A percentile compares a stretch with the other conserved stretches of the same genome.
These are phyloP conservation scores for Fusarium sp. DNA, from an alignment of 2,329 filamentous ascomycete genomes.

Conservation along the genomic window DNA sequence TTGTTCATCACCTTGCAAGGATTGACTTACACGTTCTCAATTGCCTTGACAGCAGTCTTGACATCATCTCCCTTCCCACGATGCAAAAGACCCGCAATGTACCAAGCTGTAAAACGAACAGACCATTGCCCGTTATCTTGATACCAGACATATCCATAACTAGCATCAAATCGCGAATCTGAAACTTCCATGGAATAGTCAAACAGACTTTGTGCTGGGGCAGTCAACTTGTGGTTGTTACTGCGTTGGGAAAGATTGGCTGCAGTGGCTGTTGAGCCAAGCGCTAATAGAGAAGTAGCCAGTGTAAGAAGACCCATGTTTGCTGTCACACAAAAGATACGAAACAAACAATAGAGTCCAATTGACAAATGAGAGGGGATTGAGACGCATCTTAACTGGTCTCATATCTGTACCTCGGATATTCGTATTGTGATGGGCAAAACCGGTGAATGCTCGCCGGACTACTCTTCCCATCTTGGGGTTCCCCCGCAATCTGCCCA, in stretches of 20 bases:
- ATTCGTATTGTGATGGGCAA: slow-evolving; percentile 4
- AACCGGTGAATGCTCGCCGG: slow-evolving; percentile 20
- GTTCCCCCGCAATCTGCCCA: slow-evolving; percentile 10
- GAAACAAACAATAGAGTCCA: not conserved
- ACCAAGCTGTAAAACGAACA: slow-evolving; percentile 58
- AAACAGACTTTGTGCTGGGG: slow-evolving; percentile 4
- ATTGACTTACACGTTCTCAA: slow-evolving; percentile 17
- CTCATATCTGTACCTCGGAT: not conserved
- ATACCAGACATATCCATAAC: slow-evolving; percentile 58
- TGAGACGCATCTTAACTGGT: slow-evolving; percentile 10
- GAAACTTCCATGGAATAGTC: slow-evolving; percentile 54
- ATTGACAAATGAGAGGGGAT: not conserved
- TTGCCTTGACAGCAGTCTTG: slow-evolving; percentile 10
- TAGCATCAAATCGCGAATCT: slow-evolving; percentile 55
- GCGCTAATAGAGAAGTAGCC: slow-evolving; percentile 12
- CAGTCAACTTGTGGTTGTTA: slow-evolving; percentile 12
- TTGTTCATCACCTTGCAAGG: accelerated
- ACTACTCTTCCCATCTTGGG: slow-evolving; percentile 3
- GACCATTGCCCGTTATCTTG: slow-evolving; percentile 57
- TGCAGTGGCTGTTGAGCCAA: slow-evolving; percentile 6
- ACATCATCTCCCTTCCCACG: slow-evolving; percentile 6
- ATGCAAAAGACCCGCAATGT: slow-evolving; percentile 52
- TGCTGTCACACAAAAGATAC: not conserved
- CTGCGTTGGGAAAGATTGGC: slow-evolving; percentile 14
- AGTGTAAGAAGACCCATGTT: slow-evolving; percentile 22